Evolutionary conservation across 805 yeast species (phyloP).

Genomic region (Ogataea philodendri): DNA sequence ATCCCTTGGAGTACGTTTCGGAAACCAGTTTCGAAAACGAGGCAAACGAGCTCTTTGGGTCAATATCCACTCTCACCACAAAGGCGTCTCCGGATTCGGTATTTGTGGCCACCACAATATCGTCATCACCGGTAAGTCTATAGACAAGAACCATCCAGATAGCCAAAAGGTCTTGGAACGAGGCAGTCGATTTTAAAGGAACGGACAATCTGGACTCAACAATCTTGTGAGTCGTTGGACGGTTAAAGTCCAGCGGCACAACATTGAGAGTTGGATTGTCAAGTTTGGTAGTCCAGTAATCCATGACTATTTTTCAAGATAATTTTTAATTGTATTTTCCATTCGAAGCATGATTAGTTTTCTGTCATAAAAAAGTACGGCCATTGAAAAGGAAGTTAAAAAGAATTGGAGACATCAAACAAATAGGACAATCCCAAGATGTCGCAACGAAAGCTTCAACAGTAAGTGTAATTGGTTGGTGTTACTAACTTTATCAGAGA

Average conservation of each 20-base stretch:
- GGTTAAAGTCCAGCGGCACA: slow-evolving; percentile 82
- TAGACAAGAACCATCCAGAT: slow-evolving; percentile 68
- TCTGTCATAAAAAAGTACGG: slow-evolving; percentile 7
- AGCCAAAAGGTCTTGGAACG: slow-evolving; percentile 57
- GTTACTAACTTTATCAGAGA: slow-evolving; percentile 41
- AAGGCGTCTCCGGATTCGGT: slow-evolving; percentile 45
- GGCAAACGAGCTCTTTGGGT: slow-evolving; percentile 51
- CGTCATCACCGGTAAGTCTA: slow-evolving; percentile 92
- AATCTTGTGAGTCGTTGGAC: slow-evolving; percentile 66
- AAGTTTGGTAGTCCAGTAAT: slow-evolving; percentile 64
- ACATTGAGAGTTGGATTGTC: slow-evolving; percentile 83
- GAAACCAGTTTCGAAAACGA: slow-evolving; percentile 49
- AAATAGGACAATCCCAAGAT: slow-evolving; percentile 26
- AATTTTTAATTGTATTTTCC: slow-evolving; percentile 4
- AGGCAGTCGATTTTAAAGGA: slow-evolving; percentile 24
- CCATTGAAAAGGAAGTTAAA: slow-evolving; percentile 1
- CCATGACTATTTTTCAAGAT: slow-evolving; percentile 23
- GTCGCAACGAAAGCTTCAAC: slow-evolving; percentile 52
- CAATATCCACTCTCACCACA: slow-evolving; percentile 61
- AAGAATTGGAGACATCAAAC: slow-evolving; percentile 8
- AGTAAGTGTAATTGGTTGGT: slow-evolving; percentile 35
- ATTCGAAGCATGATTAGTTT: background rate
- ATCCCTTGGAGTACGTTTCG: slow-evolving; percentile 38
- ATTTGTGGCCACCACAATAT: slow-evolving; percentile 80
- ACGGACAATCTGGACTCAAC: slow-evolving; percentile 57